These are phyloP conservation scores for Cladosporium sp. DNA, from an alignment of 2,329 filamentous ascomycete species.

Conservation along the genomic window DNA sequence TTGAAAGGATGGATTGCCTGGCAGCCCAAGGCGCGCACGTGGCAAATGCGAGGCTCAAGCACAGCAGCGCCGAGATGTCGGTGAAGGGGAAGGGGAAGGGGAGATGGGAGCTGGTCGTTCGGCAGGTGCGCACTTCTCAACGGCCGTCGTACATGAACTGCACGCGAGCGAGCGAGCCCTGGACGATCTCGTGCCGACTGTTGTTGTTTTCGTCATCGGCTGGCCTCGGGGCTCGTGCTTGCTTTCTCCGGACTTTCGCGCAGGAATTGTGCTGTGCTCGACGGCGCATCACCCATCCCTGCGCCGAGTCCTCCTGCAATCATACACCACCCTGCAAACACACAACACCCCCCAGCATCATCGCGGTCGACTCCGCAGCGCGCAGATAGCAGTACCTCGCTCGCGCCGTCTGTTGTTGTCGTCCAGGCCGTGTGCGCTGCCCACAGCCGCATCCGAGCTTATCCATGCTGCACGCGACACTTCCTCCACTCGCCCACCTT, in stretches of 20 bases:
- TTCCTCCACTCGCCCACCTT: neutral
- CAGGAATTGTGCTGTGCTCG: neutral
- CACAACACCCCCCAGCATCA: neutral
- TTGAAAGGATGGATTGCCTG: neutral
- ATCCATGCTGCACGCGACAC: conserved; percentile 23
- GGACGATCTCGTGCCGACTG: neutral
- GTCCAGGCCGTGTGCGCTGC: neutral
- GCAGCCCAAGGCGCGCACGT: neutral
- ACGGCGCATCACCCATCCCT: neutral
- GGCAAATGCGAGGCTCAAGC: neutral
- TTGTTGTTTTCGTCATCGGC: neutral
- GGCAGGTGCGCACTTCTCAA: neutral
- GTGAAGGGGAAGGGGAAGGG: neutral
- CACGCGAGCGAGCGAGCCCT: neutral
- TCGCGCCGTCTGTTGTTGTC: neutral
- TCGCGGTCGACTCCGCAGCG: neutral
- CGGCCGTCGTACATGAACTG: neutral
- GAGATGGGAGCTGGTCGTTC: neutral
- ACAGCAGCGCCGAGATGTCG: neutral
- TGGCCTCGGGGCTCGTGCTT: neutral
- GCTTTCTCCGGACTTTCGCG: neutral
- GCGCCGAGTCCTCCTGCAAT: neutral
- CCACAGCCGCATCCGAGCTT: neutral
- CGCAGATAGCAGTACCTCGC: neutral
- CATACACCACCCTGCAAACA: too few species aligned